Evolutionary conservation across 495 filamentous ascomycete genomes (phyloP).

Genomic region (Annulohypoxylon moriforme): DNA sequence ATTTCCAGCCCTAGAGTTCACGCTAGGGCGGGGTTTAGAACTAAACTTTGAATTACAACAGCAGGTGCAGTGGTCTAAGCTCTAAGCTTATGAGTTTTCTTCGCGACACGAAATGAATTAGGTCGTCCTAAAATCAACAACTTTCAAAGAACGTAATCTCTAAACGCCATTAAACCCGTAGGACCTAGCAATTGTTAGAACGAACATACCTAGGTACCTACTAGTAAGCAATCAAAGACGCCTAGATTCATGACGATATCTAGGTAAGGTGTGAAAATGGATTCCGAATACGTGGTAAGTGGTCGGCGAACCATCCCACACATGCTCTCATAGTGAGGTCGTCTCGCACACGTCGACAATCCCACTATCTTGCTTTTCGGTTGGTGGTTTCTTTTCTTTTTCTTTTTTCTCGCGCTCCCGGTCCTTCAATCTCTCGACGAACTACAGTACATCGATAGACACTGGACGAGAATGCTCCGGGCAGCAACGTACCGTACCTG

Average conservation of each 20-base stretch:
- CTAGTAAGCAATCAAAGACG: slow-evolving; percentile 5
- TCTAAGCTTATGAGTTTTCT: slow-evolving; percentile 1
- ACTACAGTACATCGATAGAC: slow-evolving; percentile 21
- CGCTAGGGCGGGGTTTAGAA: background rate
- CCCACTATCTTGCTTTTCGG: slow-evolving; percentile 22
- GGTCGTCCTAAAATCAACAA: background rate
- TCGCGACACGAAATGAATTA: background rate
- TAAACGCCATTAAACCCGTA: background rate
- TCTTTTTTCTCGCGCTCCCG: slow-evolving; percentile 13
- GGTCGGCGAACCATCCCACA: slow-evolving; percentile 26
- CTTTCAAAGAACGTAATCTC: slow-evolving; percentile 1
- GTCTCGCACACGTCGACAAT: slow-evolving; percentile 36
- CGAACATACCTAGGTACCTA: background rate
- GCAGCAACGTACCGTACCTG: slow-evolving; percentile 40
- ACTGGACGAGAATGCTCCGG: slow-evolving; percentile 38
- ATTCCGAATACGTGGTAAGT: slow-evolving; percentile 41
- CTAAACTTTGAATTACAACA: background rate
- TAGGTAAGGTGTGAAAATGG: slow-evolving; percentile 29
- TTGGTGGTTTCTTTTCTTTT: slow-evolving; percentile 5
- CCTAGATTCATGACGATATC: slow-evolving; percentile 21
- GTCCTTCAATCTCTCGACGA: slow-evolving; percentile 26
- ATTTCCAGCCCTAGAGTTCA: background rate
- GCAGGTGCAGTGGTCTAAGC: background rate
- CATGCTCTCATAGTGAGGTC: slow-evolving; percentile 20
- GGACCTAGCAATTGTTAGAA: slow-evolving; percentile 12